phyloP scores from a whole-genome alignment of 148 eudicot species.

The Cornus suecica region DNA sequence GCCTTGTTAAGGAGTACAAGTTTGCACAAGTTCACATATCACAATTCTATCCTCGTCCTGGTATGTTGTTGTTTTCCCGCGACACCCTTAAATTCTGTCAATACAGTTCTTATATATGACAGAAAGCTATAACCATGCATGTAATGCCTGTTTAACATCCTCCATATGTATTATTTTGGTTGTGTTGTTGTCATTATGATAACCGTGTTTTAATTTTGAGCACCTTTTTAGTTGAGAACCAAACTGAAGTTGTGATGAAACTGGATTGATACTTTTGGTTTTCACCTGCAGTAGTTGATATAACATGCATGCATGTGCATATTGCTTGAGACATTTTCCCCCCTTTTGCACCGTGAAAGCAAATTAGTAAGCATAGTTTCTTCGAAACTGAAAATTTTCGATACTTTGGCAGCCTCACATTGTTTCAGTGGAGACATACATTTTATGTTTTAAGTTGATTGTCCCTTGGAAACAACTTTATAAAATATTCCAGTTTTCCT shows the following conservation, averaged over 20 bases:
- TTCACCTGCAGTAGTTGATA: background rate
- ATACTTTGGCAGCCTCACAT: background rate
- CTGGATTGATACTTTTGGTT: background rate
- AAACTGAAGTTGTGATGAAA: background rate
- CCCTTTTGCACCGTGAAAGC: background rate
- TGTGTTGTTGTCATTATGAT: background rate
- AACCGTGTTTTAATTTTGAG: background rate
- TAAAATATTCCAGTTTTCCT: background rate
- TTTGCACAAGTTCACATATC: conserved; percentile 97
- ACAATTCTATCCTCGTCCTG: conserved; percentile 97
- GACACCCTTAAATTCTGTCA: background rate
- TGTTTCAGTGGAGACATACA: background rate
- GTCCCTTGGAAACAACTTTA: background rate
- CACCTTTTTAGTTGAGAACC: background rate
- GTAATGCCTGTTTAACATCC: no score
- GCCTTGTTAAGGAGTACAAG: conserved; percentile 78
- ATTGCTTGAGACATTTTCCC: background rate
- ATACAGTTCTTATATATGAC: background rate
- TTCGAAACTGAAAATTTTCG: background rate
- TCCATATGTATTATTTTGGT: no score
- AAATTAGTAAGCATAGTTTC: background rate
- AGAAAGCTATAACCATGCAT: background rate
- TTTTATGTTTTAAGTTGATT: background rate
- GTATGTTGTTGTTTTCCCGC: conserved; percentile 32
- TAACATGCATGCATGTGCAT: background rate